phyloP scores from a whole-genome alignment of 495 filamentous ascomycete species.

The Annulohypoxylon maeteangense region DNA sequence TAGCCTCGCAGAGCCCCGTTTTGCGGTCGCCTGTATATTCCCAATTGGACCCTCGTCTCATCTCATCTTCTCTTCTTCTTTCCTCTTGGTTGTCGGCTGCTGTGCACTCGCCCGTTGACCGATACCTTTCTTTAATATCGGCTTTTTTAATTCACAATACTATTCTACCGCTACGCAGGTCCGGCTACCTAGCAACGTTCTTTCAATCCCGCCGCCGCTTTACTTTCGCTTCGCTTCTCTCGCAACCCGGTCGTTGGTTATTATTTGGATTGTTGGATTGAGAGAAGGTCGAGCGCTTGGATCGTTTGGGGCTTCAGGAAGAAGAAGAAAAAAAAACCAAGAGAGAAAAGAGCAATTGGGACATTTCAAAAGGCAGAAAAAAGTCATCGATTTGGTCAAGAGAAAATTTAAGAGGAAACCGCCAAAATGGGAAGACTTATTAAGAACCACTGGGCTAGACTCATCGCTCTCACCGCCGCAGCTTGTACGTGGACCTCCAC shows the following conservation, averaged over 20 bases:
- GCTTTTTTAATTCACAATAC: conserved; percentile 33
- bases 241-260: conserved; percentile 21
- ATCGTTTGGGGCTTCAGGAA: conserved; percentile 40
- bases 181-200: conserved; percentile 57
- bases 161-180: conserved; percentile 54
- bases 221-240: conserved; percentile 32
- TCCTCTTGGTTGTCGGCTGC: conserved; percentile 51
- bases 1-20: conserved; percentile 51
- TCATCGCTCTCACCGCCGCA: conserved; percentile 88
- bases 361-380: conserved; percentile 17
- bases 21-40: conserved; percentile 37
- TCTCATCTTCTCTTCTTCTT: conserved; percentile 46
- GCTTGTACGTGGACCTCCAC: conserved; percentile 70
- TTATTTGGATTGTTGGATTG: conserved; percentile 27
- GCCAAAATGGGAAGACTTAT: conserved; percentile 91
- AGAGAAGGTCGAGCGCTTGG: conserved; percentile 31
- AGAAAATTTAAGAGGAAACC: conserved; percentile 25
- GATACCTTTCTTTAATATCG: conserved; percentile 62
- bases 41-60: conserved; percentile 45
- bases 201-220: conserved; percentile 45
- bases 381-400: neutral
- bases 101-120: conserved; percentile 57
- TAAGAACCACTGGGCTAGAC: conserved; percentile 98
- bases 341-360: conserved; percentile 35
- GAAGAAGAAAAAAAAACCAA: conserved; percentile 28